A percentile compares a stretch with the other conserved stretches of the same genome.
phyloP scores from a whole-genome alignment of 192 early-diverging fungal species.

The Funneliformis geosporum region DNA sequence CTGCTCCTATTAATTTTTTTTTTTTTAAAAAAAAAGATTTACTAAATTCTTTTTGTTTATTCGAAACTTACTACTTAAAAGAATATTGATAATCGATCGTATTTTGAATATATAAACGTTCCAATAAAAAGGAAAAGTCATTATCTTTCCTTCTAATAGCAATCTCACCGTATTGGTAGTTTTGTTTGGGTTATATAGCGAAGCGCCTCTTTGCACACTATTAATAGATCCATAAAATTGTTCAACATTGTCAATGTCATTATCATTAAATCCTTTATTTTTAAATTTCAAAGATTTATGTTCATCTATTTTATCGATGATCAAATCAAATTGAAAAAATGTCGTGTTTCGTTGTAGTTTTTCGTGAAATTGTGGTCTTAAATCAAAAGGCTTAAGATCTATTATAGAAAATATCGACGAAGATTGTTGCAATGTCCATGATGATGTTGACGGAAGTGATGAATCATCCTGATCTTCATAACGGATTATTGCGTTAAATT shows the following conservation, averaged over 20 bases:
- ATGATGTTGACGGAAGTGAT: not conserved
- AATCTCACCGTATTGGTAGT: not conserved
- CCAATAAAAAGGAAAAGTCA: not conserved
- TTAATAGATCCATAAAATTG: not conserved
- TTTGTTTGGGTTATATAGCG: not conserved
- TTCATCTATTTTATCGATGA: not conserved
- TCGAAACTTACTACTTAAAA: not conserved
- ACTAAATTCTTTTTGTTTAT: not conserved
- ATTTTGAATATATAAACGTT: conserved; percentile 4
- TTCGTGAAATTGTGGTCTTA: not conserved
- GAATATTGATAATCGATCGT: not conserved
- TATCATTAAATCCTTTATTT: not conserved
- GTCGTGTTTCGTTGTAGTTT: not conserved
- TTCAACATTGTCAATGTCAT: not conserved
- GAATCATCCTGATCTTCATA: conserved; percentile 36
- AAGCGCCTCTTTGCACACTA: not conserved
- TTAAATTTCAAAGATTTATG: not conserved
- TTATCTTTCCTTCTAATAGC: not conserved
- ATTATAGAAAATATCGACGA: not conserved
- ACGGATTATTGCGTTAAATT: conserved; percentile 38
- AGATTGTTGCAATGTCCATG: conserved; percentile 38
- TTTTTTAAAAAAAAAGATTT: not conserved
- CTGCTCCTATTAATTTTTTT: not conserved
- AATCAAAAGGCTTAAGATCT: not conserved
- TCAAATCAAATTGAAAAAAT: not conserved